Percentiles rank a stretch among this genome's conserved stretches.
Conservation (phyloP, 2,329 filamentous ascomycete genomes). For the Colletotrichum theobromicola region DNA sequence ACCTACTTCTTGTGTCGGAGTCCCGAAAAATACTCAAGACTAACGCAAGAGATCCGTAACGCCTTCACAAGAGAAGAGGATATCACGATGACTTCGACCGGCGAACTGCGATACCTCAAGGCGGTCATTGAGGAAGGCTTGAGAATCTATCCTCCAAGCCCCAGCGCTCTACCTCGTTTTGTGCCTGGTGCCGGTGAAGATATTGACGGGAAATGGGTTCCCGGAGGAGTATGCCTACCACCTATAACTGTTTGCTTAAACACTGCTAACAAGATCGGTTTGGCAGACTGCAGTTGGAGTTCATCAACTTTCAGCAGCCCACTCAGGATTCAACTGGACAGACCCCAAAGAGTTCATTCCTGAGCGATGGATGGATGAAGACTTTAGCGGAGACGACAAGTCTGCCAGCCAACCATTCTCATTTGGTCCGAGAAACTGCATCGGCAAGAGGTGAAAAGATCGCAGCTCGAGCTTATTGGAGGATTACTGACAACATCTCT, state of each 20-base stretch:
- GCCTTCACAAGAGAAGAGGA: conserved; percentile 27
- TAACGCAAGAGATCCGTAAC: conserved; percentile 32
- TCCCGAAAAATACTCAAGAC: conserved; percentile 30
- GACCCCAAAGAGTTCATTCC: conserved; percentile 41
- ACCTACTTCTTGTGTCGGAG: conserved; percentile 43
- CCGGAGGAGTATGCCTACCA: conserved; percentile 34
- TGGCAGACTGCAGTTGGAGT: conserved; percentile 4
- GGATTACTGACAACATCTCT: neutral
- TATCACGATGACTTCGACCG: conserved; percentile 30
- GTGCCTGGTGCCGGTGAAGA: conserved; percentile 7
- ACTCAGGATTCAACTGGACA: conserved; percentile 27
- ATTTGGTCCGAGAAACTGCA: conserved; percentile 52
- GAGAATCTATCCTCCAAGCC: conserved; percentile 28
- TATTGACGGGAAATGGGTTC: conserved; percentile 31
- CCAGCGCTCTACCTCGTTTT: conserved; percentile 5
- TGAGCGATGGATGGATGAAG: conserved; percentile 39
- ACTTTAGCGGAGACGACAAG: neutral
- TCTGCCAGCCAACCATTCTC: conserved; percentile 53
- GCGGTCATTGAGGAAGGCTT: conserved; percentile 42
- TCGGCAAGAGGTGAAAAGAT: conserved; percentile 48
- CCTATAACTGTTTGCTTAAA: neutral
- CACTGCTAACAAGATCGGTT: neutral
- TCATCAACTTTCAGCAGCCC: conserved; percentile 2
- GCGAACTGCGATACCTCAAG: conserved; percentile 38
- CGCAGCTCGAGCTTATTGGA: too few species aligned